These are phyloP conservation scores for Solanum chaucha DNA, from an alignment of 257 asterid species.

Conservation along the genomic window DNA sequence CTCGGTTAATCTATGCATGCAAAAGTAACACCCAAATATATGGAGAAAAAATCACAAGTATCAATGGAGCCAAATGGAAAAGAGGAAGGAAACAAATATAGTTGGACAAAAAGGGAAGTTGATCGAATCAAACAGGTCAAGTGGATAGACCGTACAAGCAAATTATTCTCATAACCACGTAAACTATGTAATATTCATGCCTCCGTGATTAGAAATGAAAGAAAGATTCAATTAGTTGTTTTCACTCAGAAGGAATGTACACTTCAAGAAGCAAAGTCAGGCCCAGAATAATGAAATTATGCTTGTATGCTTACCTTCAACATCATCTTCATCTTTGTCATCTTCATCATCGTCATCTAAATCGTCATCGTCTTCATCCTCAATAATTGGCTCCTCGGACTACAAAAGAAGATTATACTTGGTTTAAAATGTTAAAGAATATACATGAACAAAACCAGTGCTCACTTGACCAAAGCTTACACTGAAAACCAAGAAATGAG, in stretches of 20 bases:
- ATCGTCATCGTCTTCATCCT: conserved; percentile 37
- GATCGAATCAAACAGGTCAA: not conserved
- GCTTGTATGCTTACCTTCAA: conserved; percentile 29
- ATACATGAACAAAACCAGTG: not conserved
- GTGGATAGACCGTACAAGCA: not conserved
- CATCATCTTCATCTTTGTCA: conserved; percentile 47
- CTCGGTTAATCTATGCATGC: not conserved
- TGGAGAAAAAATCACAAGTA: not conserved
- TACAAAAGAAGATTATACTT: conserved; percentile 5
- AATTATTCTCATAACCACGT: not conserved
- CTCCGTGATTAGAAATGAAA: not conserved
- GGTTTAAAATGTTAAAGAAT: not conserved
- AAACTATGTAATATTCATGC: not conserved
- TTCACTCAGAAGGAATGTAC: not conserved
- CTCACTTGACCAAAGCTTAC: not conserved
- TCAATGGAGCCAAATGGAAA: not conserved
- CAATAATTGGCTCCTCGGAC: conserved; percentile 44
- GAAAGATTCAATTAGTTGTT: not conserved
- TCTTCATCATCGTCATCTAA: conserved; percentile 47
- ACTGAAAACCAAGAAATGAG: not conserved
- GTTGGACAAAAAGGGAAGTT: not conserved
- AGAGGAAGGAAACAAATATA: not conserved
- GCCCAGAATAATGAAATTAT: not conserved
- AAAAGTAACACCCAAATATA: not conserved
- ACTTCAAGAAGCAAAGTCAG: not conserved